Base-by-base conservation (phyloP, 2,329 filamentous ascomycete genomes). In the Sclerotinia subarctica region DNA sequence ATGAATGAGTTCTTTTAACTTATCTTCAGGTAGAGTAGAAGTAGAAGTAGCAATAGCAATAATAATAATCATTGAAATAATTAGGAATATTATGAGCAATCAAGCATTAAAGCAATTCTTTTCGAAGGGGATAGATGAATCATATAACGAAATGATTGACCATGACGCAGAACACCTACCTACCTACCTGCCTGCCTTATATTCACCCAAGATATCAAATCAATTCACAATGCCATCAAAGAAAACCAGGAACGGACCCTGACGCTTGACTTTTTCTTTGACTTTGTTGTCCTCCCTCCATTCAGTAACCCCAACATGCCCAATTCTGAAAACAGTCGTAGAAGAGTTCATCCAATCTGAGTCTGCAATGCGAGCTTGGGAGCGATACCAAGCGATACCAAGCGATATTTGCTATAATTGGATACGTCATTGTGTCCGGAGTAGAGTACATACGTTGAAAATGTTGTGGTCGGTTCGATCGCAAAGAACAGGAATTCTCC, bases 171-270 rank as follows among this genome's bases (percentile, higher is more conserved):
- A 63, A 19, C 15, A n/a, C 19, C 10, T 35, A 10, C 58, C 58
- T 47, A 29, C 58, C 44, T 7, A 46, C 56, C 38, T 58, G 13
- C 7, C 35, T 42, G 11, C 38, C 38, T 42, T 4, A 21, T 17
- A 63, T 38, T 63, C 59, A 42, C 29, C 29, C 46, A 62, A 51
- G 32, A 51, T 26, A 26, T 38, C 59, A 10, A 10, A 35, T 32
- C 32, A 19, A 38, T 26, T 38, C 59, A 35, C 29, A 51, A 15
- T 13, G 8, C n/a, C 5, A 46, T 38, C 38, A 38, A 26, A 38
- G 58, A 63, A 51, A 51, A 51, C 29, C 59, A 63, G 59, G 59
- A 38, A 62, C 59, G 21, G 32, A 7, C 17, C 59, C 32, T 51
- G 29, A 38, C n/a, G 17, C 53, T 32, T 56, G 53, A 35, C 35